phyloP scores from a whole-genome alignment of 306 rosid species.

The peach (Prunus persica) region DNA sequence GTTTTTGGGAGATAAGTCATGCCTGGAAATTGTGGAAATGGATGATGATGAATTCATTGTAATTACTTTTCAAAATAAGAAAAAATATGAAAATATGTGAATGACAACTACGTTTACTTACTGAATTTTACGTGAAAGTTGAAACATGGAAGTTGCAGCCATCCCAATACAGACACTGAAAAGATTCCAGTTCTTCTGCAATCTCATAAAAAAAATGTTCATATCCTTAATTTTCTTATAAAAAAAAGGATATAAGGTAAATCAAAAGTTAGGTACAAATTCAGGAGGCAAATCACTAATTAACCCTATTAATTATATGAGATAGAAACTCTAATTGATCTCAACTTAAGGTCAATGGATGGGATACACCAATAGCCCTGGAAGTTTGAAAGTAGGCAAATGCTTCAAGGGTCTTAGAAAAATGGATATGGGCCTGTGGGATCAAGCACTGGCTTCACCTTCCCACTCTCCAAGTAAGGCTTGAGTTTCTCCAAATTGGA shows the following conservation, averaged over 20 bases:
- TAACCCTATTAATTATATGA: too few relatives aligned
- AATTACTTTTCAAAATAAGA: neutral
- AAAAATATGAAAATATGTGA: too few relatives aligned
- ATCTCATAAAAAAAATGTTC: neutral
- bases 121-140: constrained; percentile 28
- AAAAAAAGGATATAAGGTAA: too few relatives aligned
- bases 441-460: constrained; percentile 64
- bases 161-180: constrained; percentile 11
- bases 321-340: neutral
- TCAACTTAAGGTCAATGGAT: constrained; percentile 39
- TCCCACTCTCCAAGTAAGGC: constrained; percentile 64
- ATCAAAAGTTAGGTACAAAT: too few relatives aligned
- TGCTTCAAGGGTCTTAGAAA: constrained; percentile 53
- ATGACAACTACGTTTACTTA: neutral
- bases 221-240: too few relatives aligned
- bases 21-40: neutral
- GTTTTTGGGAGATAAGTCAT: constrained; percentile 3
- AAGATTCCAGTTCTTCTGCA: constrained; percentile 33
- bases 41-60: neutral
- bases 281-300: too few relatives aligned
- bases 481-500: constrained; percentile 37
- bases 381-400: constrained; percentile 44
- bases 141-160: constrained; percentile 14
- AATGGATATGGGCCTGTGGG: constrained; percentile 58
- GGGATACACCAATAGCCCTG: constrained; percentile 60